These are phyloP conservation scores for Phytophthora megakarya DNA, from an alignment of 352 stramenopile genomes.

Conservation along the genomic window DNA sequence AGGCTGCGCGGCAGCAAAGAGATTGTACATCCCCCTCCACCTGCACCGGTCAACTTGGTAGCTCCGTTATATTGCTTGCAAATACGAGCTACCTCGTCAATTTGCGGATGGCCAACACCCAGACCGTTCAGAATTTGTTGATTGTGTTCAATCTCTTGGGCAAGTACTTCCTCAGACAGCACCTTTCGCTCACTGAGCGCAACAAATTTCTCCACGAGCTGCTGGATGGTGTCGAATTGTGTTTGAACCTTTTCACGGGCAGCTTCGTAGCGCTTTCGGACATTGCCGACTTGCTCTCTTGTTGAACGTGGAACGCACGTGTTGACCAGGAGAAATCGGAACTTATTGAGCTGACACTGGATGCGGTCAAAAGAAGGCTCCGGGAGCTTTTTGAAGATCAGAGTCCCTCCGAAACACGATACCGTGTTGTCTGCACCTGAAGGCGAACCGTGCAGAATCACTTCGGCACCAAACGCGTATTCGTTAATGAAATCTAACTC, in stretches of 20 bases:
- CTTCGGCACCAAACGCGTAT: conserved; percentile 88
- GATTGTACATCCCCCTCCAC: conserved; percentile 88
- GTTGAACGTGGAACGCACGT: conserved; percentile 91
- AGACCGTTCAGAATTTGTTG: conserved; percentile 79
- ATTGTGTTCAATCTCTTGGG: conserved; percentile 65
- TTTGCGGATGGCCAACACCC: conserved; percentile 82
- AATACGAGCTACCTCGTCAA: conserved; percentile 77
- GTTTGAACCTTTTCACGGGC: conserved; percentile 46
- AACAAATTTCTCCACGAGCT: conserved; percentile 72
- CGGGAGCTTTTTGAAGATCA: conserved; percentile 75
- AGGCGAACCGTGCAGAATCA: conserved; percentile 89
- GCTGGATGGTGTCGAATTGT: conserved; percentile 83
- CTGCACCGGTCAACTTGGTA: conserved; percentile 93
- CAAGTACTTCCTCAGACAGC: conserved; percentile 52
- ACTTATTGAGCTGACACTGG: conserved; percentile 57
- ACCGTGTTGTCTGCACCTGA: conserved; percentile 94
- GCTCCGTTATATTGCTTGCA: conserved; percentile 56
- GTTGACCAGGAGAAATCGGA: conserved; percentile 91
- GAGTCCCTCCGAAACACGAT: conserved; percentile 83
- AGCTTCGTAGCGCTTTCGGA: conserved; percentile 68
- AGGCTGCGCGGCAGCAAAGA: conserved; percentile 69
- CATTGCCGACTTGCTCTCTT: conserved; percentile 79
- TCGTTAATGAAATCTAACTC: conserved; percentile 74
- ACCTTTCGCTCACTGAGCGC: conserved; percentile 36
- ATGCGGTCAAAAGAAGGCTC: conserved; percentile 53